Evolutionary conservation across 345 rosid species (phyloP).

Genomic region (Gossypioides kirkii): DNA sequence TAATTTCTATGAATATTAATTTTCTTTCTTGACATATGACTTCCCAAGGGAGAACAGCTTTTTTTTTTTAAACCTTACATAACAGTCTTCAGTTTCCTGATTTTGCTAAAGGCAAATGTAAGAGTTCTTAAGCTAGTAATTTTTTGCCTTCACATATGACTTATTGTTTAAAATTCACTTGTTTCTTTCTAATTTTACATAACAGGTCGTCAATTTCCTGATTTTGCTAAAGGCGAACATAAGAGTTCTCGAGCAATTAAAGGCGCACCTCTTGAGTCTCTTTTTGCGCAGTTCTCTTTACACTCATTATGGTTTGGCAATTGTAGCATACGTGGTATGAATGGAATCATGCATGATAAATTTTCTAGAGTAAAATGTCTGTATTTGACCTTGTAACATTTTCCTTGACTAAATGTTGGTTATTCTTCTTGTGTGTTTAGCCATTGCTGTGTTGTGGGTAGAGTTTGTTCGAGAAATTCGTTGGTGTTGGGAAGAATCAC

Average conservation of each 20-base stretch:
- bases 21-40: not conserved
- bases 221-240: conserved; percentile 51
- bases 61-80: not conserved
- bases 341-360: conserved; percentile 7
- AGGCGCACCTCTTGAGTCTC: conserved; percentile 75
- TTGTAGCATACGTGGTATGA: conserved; percentile 89
- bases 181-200: not conserved
- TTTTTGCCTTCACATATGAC: not conserved
- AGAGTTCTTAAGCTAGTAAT: conserved; percentile 46
- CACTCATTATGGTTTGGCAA: conserved; percentile 86
- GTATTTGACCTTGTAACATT: conserved; percentile 3
- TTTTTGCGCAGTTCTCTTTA: conserved; percentile 80
- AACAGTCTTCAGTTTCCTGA: conserved; percentile 39
- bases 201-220: conserved; percentile 45
- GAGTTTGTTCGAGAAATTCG: conserved; percentile 96
- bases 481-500: conserved; percentile 96
- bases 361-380: not conserved
- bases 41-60: not conserved
- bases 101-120: conserved; percentile 74
- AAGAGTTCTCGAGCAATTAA: conserved; percentile 74
- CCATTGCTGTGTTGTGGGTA: conserved; percentile 83
- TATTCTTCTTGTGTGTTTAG: conserved; percentile 32
- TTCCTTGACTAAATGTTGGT: conserved; percentile 12
- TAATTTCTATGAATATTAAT: not conserved
- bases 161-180: not conserved